phyloP scores from a whole-genome alignment of 139 green algal species.

The Tetradesmus lagerheimii region DNA sequence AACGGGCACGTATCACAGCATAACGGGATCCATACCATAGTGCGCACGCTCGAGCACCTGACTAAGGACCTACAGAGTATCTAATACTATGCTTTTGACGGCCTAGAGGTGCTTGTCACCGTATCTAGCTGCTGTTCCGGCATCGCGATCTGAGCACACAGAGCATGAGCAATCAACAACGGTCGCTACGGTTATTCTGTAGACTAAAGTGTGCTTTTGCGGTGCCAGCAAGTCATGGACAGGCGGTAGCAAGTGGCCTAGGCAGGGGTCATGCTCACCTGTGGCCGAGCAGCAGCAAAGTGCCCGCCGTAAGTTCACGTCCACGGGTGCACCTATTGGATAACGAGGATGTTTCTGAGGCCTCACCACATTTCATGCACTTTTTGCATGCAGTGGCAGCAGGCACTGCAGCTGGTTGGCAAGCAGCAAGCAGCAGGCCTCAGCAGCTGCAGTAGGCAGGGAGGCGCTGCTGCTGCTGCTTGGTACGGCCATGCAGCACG shows the following conservation, averaged over 20 bases:
- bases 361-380: neutral
- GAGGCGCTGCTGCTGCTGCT: neutral
- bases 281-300: slow-evolving; percentile 25
- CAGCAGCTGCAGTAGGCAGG: neutral
- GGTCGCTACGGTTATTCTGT: neutral
- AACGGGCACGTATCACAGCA: neutral
- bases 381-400: slow-evolving; percentile 9
- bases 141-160: neutral
- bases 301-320: neutral
- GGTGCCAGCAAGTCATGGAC: neutral
- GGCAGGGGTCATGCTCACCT: neutral
- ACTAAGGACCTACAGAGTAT: neutral
- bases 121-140: neutral
- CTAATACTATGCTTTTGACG: neutral
- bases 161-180: slow-evolving; percentile 12
- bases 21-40: neutral
- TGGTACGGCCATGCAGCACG: slow-evolving; percentile 28
- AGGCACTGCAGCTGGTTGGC: neutral
- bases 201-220: neutral
- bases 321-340: neutral
- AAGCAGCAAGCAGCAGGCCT: neutral
- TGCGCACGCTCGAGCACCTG: neutral
- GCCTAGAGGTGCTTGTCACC: neutral
- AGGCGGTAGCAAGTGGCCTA: neutral
- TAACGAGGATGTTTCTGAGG: too few species aligned